Evolutionary conservation across 306 rosid species (phyloP), one percentile per base, ranked within the genome.

Genomic region (Cyamopsis tetragonoloba): DNA sequence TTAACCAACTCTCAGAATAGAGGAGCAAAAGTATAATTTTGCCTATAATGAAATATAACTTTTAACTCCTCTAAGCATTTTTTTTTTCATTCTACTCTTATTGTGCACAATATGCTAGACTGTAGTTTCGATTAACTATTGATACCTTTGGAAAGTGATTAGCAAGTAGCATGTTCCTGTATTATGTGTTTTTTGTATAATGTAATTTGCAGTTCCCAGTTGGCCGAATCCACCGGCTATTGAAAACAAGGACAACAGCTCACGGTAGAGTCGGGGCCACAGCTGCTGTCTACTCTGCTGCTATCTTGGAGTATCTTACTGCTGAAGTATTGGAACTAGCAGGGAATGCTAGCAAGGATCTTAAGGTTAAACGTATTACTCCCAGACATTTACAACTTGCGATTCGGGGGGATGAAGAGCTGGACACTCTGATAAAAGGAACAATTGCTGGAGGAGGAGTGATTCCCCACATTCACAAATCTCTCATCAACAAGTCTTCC

Each of bases 361-460:
- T 87, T 23, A 87, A 87, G 82, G 93, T 87, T 54, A 87, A 87
- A 19, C 89, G 93, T 34, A 87, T 87, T 41, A 87, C 93, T 31
- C 93, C 87, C 17, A 72, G 93, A 74, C 93, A 87, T 78, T 77
- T 87, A 59, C 93, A 87, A 83, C 89, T 87, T 17, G 93, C 93
- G 0, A 87, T 87, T 37, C 93, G 93, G 3, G 93, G 93, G 4
- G 93, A 87, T 0, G 93, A 87, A 64, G 93, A 87, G 62, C 88
- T 87, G 0, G 93, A 87, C 68, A 87, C 89, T 10, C 84, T 87
- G 70, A 87, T 87, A 35, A 84, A 87, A 58, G 93, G 93, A 61
- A 87, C 93, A 60, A 87, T 87, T 66, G 93, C 89, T 30, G 93
- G 93, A 47, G 93, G 93, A 56, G 93, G 93, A 39, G 93, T 87